These are phyloP conservation scores for Botrytis aclada DNA, from an alignment of 2,329 filamentous ascomycete genomes.

Conservation along the genomic window DNA sequence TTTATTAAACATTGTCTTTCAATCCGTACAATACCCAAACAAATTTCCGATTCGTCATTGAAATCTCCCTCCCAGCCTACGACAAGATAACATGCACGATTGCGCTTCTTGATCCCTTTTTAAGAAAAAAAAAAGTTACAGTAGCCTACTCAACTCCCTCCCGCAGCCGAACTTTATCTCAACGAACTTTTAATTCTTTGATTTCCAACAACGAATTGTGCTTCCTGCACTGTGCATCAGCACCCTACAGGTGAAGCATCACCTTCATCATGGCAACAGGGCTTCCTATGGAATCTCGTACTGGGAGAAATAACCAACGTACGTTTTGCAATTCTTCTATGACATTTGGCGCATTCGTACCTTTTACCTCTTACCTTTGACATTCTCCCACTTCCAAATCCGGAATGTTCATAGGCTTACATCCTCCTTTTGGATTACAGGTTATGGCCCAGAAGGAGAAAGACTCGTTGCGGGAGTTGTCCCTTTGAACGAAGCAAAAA, in stretches of 20 bases:
- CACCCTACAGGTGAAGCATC: constrained; percentile 31
- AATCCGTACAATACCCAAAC: neutral
- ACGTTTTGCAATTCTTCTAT: constrained; percentile 46
- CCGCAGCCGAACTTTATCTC: constrained; percentile 27
- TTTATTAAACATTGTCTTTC: neutral
- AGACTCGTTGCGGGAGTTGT: constrained; percentile 94
- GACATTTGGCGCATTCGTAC: constrained; percentile 4
- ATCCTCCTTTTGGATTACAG: constrained; percentile 48
- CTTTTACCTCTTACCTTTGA: neutral
- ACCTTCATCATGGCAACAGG: constrained; percentile 38
- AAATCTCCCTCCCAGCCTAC: neutral
- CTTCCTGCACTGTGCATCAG: constrained; percentile 25
- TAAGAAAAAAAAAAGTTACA: constrained; percentile 20
- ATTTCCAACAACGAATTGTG: constrained; percentile 23
- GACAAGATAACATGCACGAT: constrained; percentile 19
- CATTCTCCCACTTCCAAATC: neutral
- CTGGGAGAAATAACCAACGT: constrained; percentile 78
- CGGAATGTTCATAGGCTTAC: constrained; percentile 33
- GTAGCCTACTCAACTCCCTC: constrained; percentile 9
- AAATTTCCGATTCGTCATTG: neutral
- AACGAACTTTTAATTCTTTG: constrained; percentile 18
- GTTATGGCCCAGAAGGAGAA: constrained; percentile 89
- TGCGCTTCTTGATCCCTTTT: constrained; percentile 29
- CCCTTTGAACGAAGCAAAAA: constrained; percentile 80
- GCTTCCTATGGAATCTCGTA: constrained; percentile 69